These are phyloP conservation scores for Leptomonas seymouri DNA, from an alignment of 208 protist species.

Conservation along the genomic window DNA sequence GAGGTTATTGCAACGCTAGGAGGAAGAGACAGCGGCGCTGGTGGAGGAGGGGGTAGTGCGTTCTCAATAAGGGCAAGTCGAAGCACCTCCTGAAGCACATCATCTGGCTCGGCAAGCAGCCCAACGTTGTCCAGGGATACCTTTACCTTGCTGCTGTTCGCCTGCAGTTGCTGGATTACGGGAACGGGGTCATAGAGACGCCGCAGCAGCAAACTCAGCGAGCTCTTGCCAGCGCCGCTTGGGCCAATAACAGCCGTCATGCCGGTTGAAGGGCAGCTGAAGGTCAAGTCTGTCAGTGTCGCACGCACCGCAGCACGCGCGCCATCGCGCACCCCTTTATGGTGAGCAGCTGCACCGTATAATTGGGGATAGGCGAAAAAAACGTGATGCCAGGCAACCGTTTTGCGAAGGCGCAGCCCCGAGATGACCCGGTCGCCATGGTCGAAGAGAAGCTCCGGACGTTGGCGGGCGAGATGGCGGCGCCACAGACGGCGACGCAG, in stretches of 20 bases:
- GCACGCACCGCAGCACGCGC: conserved; percentile 4
- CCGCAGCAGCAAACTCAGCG: conserved; percentile 60
- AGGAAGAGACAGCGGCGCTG: background rate
- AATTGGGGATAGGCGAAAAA: conserved; percentile 76
- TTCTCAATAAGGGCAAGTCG: conserved; percentile 38
- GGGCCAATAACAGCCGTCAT: conserved; percentile 75
- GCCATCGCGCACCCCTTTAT: too few species aligned
- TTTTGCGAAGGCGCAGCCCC: conserved; percentile 44
- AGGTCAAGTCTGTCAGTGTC: conserved; percentile 26
- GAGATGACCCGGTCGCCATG: conserved; percentile 43
- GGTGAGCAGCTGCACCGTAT: background rate
- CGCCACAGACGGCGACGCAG: conserved; percentile 27
- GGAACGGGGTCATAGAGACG: conserved; percentile 75
- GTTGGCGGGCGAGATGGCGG: background rate
- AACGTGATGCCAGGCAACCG: conserved; percentile 54
- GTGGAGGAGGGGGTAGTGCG: conserved; percentile 23
- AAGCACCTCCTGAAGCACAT: conserved; percentile 27
- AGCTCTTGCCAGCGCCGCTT: conserved; percentile 85
- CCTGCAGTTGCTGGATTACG: background rate
- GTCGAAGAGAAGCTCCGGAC: conserved; percentile 39
- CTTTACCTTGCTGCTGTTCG: too few species aligned
- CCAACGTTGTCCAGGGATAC: conserved; percentile 8
- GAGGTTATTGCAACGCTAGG: background rate
- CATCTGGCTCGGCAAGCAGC: conserved; percentile 4
- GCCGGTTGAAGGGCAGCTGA: conserved; percentile 33